Conservation (phyloP, 176 grass and related monocot species). For the Musa schizocarpa region DNA sequence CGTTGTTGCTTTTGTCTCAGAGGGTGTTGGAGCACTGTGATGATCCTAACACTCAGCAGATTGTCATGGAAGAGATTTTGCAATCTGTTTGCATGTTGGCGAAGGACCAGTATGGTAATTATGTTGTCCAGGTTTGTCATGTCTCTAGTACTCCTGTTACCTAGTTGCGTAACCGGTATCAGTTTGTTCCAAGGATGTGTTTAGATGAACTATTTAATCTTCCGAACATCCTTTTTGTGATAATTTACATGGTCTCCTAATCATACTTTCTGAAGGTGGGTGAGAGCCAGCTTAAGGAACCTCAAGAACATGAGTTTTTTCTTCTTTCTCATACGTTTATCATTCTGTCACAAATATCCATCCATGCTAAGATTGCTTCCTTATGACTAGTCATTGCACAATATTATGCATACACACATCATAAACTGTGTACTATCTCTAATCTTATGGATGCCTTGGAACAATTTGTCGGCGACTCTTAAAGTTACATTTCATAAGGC, state of each 20-base stretch:
- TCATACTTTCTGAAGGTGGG: background rate
- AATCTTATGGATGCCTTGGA: too few species aligned
- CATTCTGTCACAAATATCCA: background rate
- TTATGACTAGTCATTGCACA: too few species aligned
- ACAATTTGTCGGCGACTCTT: too few species aligned
- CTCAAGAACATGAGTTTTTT: background rate
- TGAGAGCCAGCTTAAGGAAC: too few species aligned
- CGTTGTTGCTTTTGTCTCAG: slow-evolving; percentile 22
- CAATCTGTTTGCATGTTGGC: slow-evolving; percentile 27
- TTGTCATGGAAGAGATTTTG: slow-evolving; percentile 52
- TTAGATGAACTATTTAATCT: background rate
- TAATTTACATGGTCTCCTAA: background rate
- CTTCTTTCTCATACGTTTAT: background rate
- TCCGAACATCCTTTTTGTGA: background rate
- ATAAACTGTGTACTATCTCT: too few species aligned
- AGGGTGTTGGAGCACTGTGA: slow-evolving; percentile 76
- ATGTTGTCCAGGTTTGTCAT: slow-evolving; percentile 22
- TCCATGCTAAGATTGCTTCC: background rate
- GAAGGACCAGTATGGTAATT: slow-evolving; percentile 29
- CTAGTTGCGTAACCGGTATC: background rate
- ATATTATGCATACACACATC: too few species aligned
- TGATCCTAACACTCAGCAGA: slow-evolving; percentile 59
- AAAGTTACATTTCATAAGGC: too few species aligned
- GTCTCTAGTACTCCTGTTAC: background rate
- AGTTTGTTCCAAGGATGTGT: background rate